Evolutionary conservation across 2,329 filamentous ascomycete species (phyloP).

Genomic region (Venturia nashicola): DNA sequence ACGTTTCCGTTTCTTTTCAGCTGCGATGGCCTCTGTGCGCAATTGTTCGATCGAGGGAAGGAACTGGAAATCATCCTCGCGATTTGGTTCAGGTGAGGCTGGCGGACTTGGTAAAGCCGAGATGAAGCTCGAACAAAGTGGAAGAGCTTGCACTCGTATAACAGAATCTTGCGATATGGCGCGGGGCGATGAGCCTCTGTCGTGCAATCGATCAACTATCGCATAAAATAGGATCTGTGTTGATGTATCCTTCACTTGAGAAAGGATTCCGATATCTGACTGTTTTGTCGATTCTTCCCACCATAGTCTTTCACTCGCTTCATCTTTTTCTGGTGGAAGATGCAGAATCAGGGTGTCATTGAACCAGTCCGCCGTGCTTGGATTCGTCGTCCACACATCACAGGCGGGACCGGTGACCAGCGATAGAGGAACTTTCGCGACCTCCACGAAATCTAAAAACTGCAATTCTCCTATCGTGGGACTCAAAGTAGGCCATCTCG

Average conservation of each 20-base stretch:
- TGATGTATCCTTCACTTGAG: slow-evolving; percentile 16
- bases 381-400: slow-evolving; percentile 24
- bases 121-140: slow-evolving; percentile 30
- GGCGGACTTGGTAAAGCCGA: slow-evolving; percentile 19
- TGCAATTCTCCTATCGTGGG: background rate
- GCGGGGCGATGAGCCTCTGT: slow-evolving; percentile 16
- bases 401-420: slow-evolving; percentile 25
- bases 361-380: slow-evolving; percentile 28
- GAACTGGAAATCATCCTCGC: slow-evolving; percentile 17
- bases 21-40: slow-evolving; percentile 13
- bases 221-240: slow-evolving; percentile 37
- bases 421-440: slow-evolving; percentile 26
- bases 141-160: slow-evolving; percentile 26
- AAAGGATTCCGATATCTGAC: slow-evolving; percentile 28
- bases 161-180: slow-evolving; percentile 13
- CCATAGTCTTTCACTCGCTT: slow-evolving; percentile 17
- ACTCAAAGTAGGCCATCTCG: background rate
- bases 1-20: slow-evolving; percentile 28
- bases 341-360: slow-evolving; percentile 20
- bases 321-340: slow-evolving; percentile 11
- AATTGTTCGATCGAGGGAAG: slow-evolving; percentile 17
- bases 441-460: slow-evolving; percentile 21
- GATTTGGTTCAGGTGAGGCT: background rate
- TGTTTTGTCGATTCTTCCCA: slow-evolving; percentile 25
- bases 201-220: slow-evolving; percentile 15